A percentile compares a stretch with the other conserved stretches of the same genome.
These are phyloP conservation scores for Aspergillus ostianus DNA, from an alignment of 495 filamentous ascomycete species.

Conservation along the genomic window DNA sequence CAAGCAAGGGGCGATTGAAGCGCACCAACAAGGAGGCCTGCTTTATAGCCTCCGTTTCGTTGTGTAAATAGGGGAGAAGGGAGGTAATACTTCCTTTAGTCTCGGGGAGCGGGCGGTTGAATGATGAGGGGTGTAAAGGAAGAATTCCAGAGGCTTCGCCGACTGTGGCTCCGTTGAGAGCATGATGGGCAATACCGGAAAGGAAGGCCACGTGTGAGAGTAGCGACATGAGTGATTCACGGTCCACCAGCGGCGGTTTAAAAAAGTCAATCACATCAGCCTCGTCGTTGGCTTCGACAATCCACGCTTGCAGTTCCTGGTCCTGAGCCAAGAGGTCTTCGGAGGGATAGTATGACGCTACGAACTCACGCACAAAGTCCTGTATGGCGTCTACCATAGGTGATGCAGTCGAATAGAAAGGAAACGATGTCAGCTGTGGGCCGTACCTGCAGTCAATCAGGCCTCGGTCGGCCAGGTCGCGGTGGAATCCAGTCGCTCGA, in stretches of 20 bases:
- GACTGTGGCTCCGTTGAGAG: slow-evolving; percentile 4
- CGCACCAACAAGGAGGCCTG: slow-evolving; percentile 6
- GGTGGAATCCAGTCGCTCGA: slow-evolving; percentile 3
- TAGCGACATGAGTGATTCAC: background rate
- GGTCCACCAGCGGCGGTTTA: background rate
- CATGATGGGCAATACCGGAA: slow-evolving; percentile 6
- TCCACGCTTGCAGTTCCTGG: slow-evolving; percentile 1
- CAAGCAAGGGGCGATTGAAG: slow-evolving; percentile 4
- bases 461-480: background rate
- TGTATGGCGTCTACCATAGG: slow-evolving; percentile 6
- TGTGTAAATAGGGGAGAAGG: slow-evolving; percentile 6
- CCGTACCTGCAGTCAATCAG: slow-evolving; percentile 7
- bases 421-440: background rate
- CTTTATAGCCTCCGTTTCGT: slow-evolving; percentile 7
- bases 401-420: background rate
- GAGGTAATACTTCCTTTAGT: slow-evolving; percentile 3
- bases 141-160: slow-evolving; percentile 2
- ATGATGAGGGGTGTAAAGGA: slow-evolving; percentile 7
- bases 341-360: background rate
- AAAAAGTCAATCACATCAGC: slow-evolving; percentile 6
- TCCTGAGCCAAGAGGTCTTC: background rate
- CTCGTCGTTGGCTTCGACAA: slow-evolving; percentile 4
- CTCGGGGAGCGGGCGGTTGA: background rate
- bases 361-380: slow-evolving; percentile 2
- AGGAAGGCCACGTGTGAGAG: slow-evolving; percentile 6